Conservation (phyloP, 2,329 filamentous ascomycete species). For the Colletotrichum liriopes region DNA sequence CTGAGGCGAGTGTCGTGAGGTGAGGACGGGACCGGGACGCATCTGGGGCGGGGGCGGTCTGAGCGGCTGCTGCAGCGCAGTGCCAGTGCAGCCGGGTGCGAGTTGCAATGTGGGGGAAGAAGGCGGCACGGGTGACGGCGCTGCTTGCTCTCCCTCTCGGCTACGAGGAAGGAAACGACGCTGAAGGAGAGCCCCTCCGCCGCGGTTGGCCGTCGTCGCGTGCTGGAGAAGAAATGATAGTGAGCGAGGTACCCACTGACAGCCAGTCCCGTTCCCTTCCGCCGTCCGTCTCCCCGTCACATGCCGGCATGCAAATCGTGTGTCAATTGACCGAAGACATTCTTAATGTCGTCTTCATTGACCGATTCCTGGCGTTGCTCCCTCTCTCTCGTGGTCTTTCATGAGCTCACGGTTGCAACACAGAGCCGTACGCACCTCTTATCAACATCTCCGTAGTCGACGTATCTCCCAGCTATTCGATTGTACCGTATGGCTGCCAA, state of each 20-base stretch:
- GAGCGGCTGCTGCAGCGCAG: constrained; percentile 24
- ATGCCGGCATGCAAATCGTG: constrained; percentile 1
- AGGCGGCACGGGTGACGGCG: constrained; percentile 11
- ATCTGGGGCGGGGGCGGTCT: constrained; percentile 22
- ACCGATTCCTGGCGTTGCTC: background rate
- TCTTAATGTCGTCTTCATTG: background rate
- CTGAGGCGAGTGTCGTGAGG: constrained; percentile 1
- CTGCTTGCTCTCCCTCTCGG: constrained; percentile 26
- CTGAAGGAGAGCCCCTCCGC: constrained; percentile 28
- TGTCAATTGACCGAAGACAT: background rate
- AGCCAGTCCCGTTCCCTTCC: constrained; percentile 31
- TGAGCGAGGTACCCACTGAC: constrained; percentile 22
- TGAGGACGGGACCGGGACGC: constrained; percentile 30
- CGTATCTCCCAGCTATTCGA: background rate
- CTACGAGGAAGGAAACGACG: constrained; percentile 29
- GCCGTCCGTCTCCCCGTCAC: constrained; percentile 30
- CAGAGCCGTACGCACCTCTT: background rate
- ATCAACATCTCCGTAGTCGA: background rate
- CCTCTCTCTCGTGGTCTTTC: background rate
- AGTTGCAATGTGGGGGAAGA: constrained; percentile 29
- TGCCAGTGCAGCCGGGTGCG: too few species aligned
- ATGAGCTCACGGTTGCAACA: background rate
- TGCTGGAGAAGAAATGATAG: constrained; percentile 32
- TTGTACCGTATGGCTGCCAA: background rate
- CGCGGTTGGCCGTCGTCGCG: constrained; percentile 34